Conservation (phyloP, 768 basidiomycete genomes). For the Collybia nuda region DNA sequence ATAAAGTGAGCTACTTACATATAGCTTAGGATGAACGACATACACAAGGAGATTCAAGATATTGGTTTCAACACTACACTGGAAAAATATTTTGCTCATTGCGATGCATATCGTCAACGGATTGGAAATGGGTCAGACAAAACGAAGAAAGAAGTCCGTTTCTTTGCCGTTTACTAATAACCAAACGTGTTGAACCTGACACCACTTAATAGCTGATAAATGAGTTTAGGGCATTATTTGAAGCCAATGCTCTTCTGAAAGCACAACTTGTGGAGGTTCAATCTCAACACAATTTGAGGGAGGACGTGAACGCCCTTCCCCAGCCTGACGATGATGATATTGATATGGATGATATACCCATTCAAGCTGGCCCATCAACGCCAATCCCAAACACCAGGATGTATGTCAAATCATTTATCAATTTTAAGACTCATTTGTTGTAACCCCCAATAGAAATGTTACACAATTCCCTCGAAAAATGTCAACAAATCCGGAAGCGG, state of each 20-base stretch:
- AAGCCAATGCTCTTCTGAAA: no score
- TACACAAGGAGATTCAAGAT: not conserved
- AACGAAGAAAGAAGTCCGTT: constrained; percentile 5
- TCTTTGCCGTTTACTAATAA: no score
- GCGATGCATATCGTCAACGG: constrained; percentile 10
- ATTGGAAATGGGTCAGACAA: not conserved
- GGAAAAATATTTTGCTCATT: constrained; percentile 1
- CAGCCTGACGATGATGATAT: not conserved
- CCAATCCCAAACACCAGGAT: not conserved
- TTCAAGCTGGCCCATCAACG: not conserved
- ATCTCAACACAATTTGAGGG: not conserved
- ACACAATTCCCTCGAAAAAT: not conserved
- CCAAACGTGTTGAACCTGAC: no score
- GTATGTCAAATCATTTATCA: no score
- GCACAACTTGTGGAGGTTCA: no score
- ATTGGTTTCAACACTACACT: not conserved
- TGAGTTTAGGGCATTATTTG: no score
- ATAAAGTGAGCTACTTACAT: not conserved
- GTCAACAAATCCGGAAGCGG: not conserved
- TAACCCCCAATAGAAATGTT: not conserved
- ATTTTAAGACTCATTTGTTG: no score
- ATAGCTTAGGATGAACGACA: constrained; percentile 1
- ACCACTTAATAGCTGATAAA: no score
- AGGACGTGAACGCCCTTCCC: not conserved
- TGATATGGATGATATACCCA: not conserved